Conservation (phyloP, 75 land plant genomes). For the Larix kaempferi region DNA sequence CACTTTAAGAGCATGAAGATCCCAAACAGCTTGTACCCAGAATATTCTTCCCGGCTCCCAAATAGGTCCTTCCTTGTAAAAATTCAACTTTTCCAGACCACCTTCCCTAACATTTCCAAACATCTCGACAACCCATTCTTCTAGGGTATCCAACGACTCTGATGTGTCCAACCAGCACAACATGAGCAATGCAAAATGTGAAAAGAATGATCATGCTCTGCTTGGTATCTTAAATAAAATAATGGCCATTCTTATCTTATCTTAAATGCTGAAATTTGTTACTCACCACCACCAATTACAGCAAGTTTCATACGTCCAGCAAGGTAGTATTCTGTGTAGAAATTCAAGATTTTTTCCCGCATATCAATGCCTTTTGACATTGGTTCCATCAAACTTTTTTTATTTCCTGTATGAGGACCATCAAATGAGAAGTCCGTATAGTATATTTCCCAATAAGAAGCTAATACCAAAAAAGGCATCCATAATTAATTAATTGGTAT, state of each 20-base stretch:
- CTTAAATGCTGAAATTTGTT: slow-evolving; percentile 6
- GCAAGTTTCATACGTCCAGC: slow-evolving; percentile 89
- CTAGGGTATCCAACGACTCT: slow-evolving; percentile 79
- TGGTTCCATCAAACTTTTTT: slow-evolving; percentile 86
- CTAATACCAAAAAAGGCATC: not conserved
- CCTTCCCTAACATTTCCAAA: slow-evolving; percentile 66
- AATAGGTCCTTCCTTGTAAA: slow-evolving; percentile 45
- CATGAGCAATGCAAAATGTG: too few relatives aligned
- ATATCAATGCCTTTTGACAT: slow-evolving; percentile 75
- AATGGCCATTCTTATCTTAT: not conserved
- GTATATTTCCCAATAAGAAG: not conserved
- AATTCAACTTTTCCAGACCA: slow-evolving; percentile 9
- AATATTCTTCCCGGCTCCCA: slow-evolving; percentile 83
- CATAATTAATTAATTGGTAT: not conserved
- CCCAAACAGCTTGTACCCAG: slow-evolving; percentile 79
- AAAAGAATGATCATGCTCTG: not conserved
- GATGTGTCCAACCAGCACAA: slow-evolving; percentile 10
- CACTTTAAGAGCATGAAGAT: slow-evolving; percentile 69
- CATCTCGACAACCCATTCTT: slow-evolving; percentile 80
- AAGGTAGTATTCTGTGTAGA: slow-evolving; percentile 71
- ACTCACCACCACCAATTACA: slow-evolving; percentile 95
- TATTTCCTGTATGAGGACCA: slow-evolving; percentile 59
- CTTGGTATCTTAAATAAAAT: not conserved
- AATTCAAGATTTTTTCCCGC: slow-evolving; percentile 66
- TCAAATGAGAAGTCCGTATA: not conserved